Evolutionary conservation across 208 protist genomes (phyloP).

Genomic region (Lotmaria passim): DNA sequence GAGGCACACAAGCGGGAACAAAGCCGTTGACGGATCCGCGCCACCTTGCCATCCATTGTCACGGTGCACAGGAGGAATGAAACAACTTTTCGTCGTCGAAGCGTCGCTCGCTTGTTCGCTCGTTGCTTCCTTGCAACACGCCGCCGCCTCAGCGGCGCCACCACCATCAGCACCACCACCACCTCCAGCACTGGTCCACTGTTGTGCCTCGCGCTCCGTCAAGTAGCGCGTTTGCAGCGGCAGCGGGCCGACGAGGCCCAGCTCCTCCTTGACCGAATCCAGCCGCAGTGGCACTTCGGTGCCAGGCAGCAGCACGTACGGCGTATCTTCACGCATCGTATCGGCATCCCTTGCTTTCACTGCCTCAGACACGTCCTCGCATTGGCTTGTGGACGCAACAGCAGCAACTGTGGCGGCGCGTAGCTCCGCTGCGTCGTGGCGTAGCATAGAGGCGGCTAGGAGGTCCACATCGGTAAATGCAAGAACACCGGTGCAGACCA

Average conservation of each 20-base stretch:
- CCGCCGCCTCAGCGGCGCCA: neutral
- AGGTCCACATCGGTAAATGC: constrained; percentile 55
- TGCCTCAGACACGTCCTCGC: neutral
- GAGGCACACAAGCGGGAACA: constrained; percentile 32
- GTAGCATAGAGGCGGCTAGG: constrained; percentile 5
- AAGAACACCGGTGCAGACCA: constrained; percentile 51
- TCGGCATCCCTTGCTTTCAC: neutral
- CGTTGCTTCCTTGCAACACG: neutral
- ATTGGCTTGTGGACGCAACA: constrained; percentile 8
- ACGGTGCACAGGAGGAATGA: no score
- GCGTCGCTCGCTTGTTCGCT: neutral
- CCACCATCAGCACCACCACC: neutral
- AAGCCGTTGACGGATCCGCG: neutral
- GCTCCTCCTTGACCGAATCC: constrained; percentile 11
- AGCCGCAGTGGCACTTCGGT: constrained; percentile 23
- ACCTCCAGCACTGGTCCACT: neutral
- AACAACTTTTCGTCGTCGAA: neutral
- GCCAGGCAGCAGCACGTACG: constrained; percentile 28
- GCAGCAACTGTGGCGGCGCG: constrained; percentile 23
- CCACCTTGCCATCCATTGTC: no score
- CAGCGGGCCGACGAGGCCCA: constrained; percentile 27
- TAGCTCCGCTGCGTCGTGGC: constrained; percentile 8
- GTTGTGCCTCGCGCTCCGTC: constrained; percentile 12
- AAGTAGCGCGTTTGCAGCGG: constrained; percentile 28
- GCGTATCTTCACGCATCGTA: neutral